These are phyloP conservation scores for Cyberlindnera suaveolens DNA, from an alignment of 805 yeast species.

Conservation along the genomic window DNA sequence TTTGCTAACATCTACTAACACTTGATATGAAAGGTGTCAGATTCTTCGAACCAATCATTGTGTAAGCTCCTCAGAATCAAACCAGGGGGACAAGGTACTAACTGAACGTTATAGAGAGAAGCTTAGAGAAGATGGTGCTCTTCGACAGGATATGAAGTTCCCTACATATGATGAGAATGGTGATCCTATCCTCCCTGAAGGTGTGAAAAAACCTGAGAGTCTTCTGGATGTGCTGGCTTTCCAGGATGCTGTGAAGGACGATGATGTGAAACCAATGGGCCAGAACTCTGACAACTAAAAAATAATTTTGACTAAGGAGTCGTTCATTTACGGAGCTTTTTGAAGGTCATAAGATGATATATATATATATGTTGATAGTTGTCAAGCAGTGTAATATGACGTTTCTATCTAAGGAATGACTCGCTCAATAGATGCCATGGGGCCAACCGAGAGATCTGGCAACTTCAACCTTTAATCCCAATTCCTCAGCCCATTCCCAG, in stretches of 20 bases:
- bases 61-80: conserved; percentile 36
- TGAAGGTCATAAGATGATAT: no score
- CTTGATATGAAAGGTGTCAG: conserved; percentile 37
- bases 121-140: conserved; percentile 56
- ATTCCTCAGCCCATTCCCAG: conserved; percentile 43
- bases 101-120: conserved; percentile 39
- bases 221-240: background rate
- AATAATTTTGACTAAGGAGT: no score
- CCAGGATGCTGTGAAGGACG: background rate
- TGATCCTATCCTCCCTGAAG: conserved; percentile 23
- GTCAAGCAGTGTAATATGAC: no score
- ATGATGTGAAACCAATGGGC: no score
- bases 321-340: no score
- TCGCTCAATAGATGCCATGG: background rate
- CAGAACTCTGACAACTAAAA: no score
- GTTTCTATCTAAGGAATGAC: no score
- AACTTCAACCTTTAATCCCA: conserved; percentile 26
- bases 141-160: conserved; percentile 53
- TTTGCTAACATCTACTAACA: conserved; percentile 1
- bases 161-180: conserved; percentile 48
- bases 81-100: background rate
- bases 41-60: conserved; percentile 69
- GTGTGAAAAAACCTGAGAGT: conserved; percentile 10
- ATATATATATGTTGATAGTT: no score
- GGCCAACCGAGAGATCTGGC: background rate